phyloP scores from a whole-genome alignment of 139 green algal species.

The Astrephomene gubernaculifera region DNA sequence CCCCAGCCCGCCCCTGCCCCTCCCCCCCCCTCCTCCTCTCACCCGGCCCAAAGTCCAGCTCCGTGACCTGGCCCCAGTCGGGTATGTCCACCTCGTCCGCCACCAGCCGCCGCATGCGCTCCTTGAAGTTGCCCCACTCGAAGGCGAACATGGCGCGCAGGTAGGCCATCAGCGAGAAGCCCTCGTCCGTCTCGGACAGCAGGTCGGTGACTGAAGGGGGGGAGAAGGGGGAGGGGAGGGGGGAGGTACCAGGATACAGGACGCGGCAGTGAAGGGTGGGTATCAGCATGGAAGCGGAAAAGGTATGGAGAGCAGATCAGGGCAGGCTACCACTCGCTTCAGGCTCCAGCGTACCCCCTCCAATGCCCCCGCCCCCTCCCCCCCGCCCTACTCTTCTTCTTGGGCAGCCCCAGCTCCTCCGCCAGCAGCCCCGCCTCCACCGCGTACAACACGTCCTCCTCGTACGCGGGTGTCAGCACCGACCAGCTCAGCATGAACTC shows the following conservation, averaged over 20 bases:
- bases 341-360: background rate
- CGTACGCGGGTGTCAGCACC: constrained; percentile 78
- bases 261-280: too few species aligned
- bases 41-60: constrained; percentile 45
- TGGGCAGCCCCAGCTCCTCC: constrained; percentile 25
- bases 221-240: background rate
- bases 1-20: too few species aligned
- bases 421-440: constrained; percentile 57
- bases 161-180: constrained; percentile 56
- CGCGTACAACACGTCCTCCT: constrained; percentile 83
- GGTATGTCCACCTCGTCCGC: constrained; percentile 12
- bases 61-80: constrained; percentile 38
- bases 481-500: constrained; percentile 41
- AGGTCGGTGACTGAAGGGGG: constrained; percentile 49
- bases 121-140: constrained; percentile 53
- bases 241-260: too few species aligned
- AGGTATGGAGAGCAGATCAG: too few species aligned
- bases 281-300: too few species aligned
- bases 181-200: constrained; percentile 53
- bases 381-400: constrained; percentile 37
- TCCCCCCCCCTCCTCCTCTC: background rate
- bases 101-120: constrained; percentile 35
- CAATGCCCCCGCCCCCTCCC: background rate
- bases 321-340: background rate
- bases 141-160: constrained; percentile 38